Percentiles rank a stretch among this genome's conserved stretches.
These are phyloP conservation scores for Crassisporium funariophilum DNA, from an alignment of 768 basidiomycete species.

Conservation along the genomic window DNA sequence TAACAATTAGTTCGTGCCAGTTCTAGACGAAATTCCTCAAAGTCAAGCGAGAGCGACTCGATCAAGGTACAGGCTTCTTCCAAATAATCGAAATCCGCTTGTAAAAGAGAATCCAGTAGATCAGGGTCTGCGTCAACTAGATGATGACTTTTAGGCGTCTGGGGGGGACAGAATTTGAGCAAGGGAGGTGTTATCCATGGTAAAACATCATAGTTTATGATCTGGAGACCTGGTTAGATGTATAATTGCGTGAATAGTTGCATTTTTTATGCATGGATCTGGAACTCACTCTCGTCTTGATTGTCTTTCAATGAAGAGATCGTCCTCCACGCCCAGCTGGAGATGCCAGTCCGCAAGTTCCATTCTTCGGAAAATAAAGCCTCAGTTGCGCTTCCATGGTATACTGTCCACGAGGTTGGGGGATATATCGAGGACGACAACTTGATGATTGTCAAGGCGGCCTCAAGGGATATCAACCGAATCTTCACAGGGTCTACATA, in stretches of 20 bases:
- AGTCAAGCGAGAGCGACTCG: constrained; percentile 77
- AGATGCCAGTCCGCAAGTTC: constrained; percentile 63
- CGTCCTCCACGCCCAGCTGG: constrained; percentile 78
- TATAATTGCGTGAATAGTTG: constrained; percentile 1
- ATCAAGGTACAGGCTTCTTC: constrained; percentile 76
- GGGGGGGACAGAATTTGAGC: constrained; percentile 60
- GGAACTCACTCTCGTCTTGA: constrained; percentile 62
- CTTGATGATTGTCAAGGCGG: constrained; percentile 67
- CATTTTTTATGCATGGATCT: neutral
- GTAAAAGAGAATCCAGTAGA: constrained; percentile 49
- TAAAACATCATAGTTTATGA: constrained; percentile 64
- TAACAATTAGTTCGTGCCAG: constrained; percentile 67
- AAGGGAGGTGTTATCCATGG: constrained; percentile 64
- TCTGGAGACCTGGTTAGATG: constrained; percentile 45
- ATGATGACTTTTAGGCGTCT: constrained; percentile 36
- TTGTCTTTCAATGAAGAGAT: constrained; percentile 74
- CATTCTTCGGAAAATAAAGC: constrained; percentile 56
- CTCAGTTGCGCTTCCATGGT: constrained; percentile 16
- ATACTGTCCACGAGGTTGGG: constrained; percentile 62
- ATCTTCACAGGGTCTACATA: constrained; percentile 67
- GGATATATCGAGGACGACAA: constrained; percentile 72
- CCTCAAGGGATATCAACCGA: constrained; percentile 68
- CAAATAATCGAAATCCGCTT: constrained; percentile 70
- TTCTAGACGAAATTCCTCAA: constrained; percentile 72
- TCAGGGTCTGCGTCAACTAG: constrained; percentile 41